Conservation (phyloP, 2,329 filamentous ascomycete genomes). For the Cladosporium sp. region DNA sequence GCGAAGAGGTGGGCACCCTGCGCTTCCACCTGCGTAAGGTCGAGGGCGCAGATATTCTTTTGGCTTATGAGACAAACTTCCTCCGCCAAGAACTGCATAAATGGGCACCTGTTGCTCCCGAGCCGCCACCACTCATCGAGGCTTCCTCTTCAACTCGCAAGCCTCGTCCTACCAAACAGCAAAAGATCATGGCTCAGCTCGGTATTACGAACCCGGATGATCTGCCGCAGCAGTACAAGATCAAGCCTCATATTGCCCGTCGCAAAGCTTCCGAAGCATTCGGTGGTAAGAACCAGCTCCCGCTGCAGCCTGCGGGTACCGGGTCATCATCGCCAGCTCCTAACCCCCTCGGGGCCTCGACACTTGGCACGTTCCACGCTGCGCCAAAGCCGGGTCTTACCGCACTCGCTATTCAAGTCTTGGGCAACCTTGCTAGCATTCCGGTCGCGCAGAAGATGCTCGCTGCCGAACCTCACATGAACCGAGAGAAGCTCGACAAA, state of each 20-base stretch:
- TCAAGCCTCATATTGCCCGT: constrained; percentile 70
- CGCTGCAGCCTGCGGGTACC: constrained; percentile 28
- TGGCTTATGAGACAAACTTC: constrained; percentile 94
- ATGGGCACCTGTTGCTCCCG: constrained; percentile 84
- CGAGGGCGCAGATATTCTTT: constrained; percentile 89
- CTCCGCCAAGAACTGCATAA: constrained; percentile 94
- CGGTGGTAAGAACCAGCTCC: constrained; percentile 17
- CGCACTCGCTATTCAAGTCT: constrained; percentile 22
- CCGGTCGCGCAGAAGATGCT: constrained; percentile 24
- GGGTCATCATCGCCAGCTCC: constrained; percentile 25
- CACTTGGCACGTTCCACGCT: constrained; percentile 11
- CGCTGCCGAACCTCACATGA: constrained; percentile 23
- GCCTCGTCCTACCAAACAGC: constrained; percentile 91
- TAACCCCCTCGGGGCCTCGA: constrained; percentile 15
- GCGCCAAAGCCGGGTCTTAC: constrained; percentile 20
- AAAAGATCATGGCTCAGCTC: constrained; percentile 86
- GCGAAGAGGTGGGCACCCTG: constrained; percentile 82
- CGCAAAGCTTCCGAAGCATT: constrained; percentile 51
- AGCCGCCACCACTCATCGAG: constrained; percentile 80
- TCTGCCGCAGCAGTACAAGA: constrained; percentile 74
- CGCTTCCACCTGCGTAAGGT: constrained; percentile 96
- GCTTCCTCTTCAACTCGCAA: constrained; percentile 90
- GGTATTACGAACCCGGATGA: constrained; percentile 89
- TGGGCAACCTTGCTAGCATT: constrained; percentile 21
- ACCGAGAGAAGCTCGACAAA: constrained; percentile 24